Percentiles rank a stretch among this genome's conserved stretches.
Conservation (phyloP, 768 basidiomycete genomes). For the Pleurotus ostreatus region DNA sequence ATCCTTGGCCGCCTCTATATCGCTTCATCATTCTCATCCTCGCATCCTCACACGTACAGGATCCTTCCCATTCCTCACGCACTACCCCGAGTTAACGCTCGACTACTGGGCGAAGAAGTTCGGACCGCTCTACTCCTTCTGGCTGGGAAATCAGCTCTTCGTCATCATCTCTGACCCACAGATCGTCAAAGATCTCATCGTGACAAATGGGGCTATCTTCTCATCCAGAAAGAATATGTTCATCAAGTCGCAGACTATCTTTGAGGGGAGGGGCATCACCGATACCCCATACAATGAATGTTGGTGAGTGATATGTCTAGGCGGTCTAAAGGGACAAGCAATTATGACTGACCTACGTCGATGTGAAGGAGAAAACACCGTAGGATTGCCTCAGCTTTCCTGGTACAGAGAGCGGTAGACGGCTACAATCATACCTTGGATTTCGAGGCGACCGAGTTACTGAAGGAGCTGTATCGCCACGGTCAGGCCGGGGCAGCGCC, state of each 20-base stretch:
- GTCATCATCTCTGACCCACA: constrained; percentile 40
- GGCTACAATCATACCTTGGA: constrained; percentile 31
- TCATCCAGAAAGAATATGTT: constrained; percentile 45
- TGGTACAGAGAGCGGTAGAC: constrained; percentile 30
- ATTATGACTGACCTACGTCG: neutral
- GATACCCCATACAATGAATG: constrained; percentile 37
- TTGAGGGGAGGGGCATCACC: constrained; percentile 39
- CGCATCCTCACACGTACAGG: constrained; percentile 13
- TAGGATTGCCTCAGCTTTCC: constrained; percentile 28
- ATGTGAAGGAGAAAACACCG: constrained; percentile 35
- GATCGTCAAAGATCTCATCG: constrained; percentile 39
- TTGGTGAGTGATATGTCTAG: constrained; percentile 23
- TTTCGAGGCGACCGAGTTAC: constrained; percentile 33
- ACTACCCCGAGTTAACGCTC: constrained; percentile 39
- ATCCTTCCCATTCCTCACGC: constrained; percentile 34
- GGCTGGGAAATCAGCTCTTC: constrained; percentile 46
- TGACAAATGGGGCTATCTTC: constrained; percentile 42
- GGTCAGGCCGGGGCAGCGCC: constrained; percentile 26
- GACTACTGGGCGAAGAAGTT: constrained; percentile 38
- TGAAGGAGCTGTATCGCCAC: constrained; percentile 30
- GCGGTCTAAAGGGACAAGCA: neutral
- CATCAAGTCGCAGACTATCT: constrained; percentile 40
- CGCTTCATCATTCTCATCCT: no score
- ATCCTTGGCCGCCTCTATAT: neutral
- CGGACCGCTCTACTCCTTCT: constrained; percentile 40